phyloP scores from a whole-genome alignment of 805 yeast genomes.

The Peterozyma xylosa region DNA sequence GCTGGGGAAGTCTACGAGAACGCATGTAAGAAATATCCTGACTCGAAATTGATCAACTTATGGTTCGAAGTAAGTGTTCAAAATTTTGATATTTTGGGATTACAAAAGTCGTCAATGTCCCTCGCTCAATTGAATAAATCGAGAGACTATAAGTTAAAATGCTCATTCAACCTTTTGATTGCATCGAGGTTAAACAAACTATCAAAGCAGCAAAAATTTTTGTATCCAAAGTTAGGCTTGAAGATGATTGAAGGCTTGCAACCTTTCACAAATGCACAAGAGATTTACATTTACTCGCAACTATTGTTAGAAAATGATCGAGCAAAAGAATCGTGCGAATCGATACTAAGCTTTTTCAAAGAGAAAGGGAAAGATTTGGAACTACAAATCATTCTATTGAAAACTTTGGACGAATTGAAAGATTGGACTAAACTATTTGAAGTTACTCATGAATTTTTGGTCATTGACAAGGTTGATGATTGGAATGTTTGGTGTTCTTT shows the following conservation, averaged over 20 bases:
- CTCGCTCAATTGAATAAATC: conserved; percentile 25
- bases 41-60: conserved; percentile 32
- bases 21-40: conserved; percentile 51
- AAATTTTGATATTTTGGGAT: conserved; percentile 36
- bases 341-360: conserved; percentile 22
- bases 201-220: conserved; percentile 33
- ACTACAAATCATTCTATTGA: conserved; percentile 46
- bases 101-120: conserved; percentile 48
- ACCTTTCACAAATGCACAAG: conserved; percentile 57
- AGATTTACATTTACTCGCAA: conserved; percentile 49
- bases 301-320: conserved; percentile 33
- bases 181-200: conserved; percentile 26
- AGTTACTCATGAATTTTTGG: conserved; percentile 32
- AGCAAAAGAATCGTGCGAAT: conserved; percentile 24
- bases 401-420: conserved; percentile 32
- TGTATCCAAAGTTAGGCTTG: conserved; percentile 56
- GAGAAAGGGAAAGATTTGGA: conserved; percentile 48
- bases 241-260: conserved; percentile 44
- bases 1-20: conserved; percentile 46
- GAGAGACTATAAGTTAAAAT: conserved; percentile 39
- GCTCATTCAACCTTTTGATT: conserved; percentile 45
- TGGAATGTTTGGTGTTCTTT: conserved; percentile 65
- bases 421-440: conserved; percentile 36
- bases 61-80: conserved; percentile 55
- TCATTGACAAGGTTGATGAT: conserved; percentile 54